Percentiles rank a stretch among this genome's conserved stretches.
Conservation (phyloP, 805 yeast genomes). For the Monosporozyma unispora region DNA sequence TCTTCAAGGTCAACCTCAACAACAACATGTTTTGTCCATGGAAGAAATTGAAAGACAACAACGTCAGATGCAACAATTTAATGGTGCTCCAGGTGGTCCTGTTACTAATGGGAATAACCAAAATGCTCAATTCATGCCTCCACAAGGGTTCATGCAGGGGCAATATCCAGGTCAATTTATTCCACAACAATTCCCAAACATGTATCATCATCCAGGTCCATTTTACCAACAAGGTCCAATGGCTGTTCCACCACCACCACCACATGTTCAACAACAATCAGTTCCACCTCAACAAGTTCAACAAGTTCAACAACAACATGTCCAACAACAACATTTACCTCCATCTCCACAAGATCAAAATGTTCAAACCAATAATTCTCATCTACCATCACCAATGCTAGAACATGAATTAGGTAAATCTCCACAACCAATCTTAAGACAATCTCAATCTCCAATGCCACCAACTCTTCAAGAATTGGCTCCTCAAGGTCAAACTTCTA, state of each 20-base stretch:
- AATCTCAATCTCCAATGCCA: slow-evolving; percentile 1
- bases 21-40: slow-evolving; percentile 45
- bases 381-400: neutral
- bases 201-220: slow-evolving; percentile 5
- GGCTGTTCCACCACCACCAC: slow-evolving; percentile 7
- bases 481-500: neutral
- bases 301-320: slow-evolving; percentile 3
- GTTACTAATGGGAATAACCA: neutral
- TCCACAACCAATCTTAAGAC: slow-evolving; percentile 1
- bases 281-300: slow-evolving; percentile 1
- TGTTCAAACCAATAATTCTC: neutral
- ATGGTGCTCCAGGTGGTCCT: neutral
- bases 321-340: slow-evolving; percentile 1
- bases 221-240: slow-evolving; percentile 11
- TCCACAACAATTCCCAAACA: slow-evolving; percentile 8
- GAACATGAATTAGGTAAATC: neutral
- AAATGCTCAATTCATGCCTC: neutral
- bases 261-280: slow-evolving; percentile 11
- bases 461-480: neutral
- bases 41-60: slow-evolving; percentile 72
- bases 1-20: slow-evolving; percentile 1
- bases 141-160: slow-evolving; percentile 9
- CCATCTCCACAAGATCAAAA: slow-evolving; percentile 1
- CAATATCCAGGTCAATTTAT: slow-evolving; percentile 9
- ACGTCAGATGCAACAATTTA: slow-evolving; percentile 6